Evolutionary conservation across 768 basidiomycete species (phyloP), one percentile per base, ranked within the genome.

Genomic region (Gymnopilus dilepis): DNA sequence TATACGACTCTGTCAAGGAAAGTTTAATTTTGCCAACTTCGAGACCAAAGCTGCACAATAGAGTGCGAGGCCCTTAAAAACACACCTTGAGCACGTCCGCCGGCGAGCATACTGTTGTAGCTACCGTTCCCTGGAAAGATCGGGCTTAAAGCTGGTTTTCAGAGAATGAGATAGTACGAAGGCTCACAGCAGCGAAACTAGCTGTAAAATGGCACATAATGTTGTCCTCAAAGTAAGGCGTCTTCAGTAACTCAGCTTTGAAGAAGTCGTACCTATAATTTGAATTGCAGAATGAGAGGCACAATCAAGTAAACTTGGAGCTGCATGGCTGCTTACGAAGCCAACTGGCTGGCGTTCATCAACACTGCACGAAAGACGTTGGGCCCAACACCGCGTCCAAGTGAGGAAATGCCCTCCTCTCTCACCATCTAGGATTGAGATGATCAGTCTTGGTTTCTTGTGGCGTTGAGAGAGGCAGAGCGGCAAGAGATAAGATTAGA

Each of bases 321-420:
- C 11, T 31, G 22, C 34, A 31, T 45, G 17, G 4, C 15, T 9
- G 80, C 91, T 72, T 72, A 93, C 87, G 93, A 94, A 1, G 93
- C 94, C 24, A 96, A 86, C 73, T 97, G 94, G 77, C 89, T 91
- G 51, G 92, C 92, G 73, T 95, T 96, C 94, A 95, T 95, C 63
- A 96, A 74, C 13, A 95, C 70, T 0, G 94, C 90, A 72, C 94
- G 85, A 72, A 95, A 89, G 6, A 94, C 87, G 67, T 97, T 97
- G 0, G 95, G 95, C 3, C 83, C 87, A 4, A 91, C 81, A 22
- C 95, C 95, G 30, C 94, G 86, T 17, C 74, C 78, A 52, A 95
- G 85, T 0, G 92, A 91, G 0, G 89, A 89, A 15, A 79, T 63
- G 4, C 94, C 94, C 75, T 97, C 94, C 73, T 96, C 94, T 1